phyloP scores from a whole-genome alignment of 2,329 filamentous ascomycete species.

The Aureobasidium melanogenum region DNA sequence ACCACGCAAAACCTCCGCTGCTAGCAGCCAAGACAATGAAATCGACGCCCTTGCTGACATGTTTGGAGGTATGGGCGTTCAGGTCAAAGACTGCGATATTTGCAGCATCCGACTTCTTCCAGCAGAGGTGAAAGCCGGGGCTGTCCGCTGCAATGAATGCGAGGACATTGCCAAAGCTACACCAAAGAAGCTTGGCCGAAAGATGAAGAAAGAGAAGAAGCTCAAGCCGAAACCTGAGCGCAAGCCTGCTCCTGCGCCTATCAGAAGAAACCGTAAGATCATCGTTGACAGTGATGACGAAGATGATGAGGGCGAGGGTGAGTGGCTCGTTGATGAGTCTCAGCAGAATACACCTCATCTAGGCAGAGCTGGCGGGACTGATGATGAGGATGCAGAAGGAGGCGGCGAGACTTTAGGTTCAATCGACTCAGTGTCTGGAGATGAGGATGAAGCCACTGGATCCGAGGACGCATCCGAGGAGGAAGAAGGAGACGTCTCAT shows the following conservation, averaged over 20 bases:
- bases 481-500: constrained; percentile 30
- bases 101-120: constrained; percentile 62
- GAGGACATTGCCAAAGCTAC: constrained; percentile 36
- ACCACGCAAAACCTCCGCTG: constrained; percentile 24
- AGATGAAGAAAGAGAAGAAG: constrained; percentile 19
- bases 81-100: constrained; percentile 70
- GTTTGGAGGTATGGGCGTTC: constrained; percentile 74
- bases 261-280: constrained; percentile 43
- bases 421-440: constrained; percentile 56
- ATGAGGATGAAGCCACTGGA: constrained; percentile 32
- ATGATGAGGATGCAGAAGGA: constrained; percentile 81
- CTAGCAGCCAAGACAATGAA: constrained; percentile 51
- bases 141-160: constrained; percentile 63
- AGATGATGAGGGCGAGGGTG: constrained; percentile 54
- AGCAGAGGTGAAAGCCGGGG: constrained; percentile 44
- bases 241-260: constrained; percentile 26
- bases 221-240: constrained; percentile 21
- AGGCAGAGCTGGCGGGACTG: constrained; percentile 65
- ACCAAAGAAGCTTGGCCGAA: constrained; percentile 20
- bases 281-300: constrained; percentile 58
- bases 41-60: constrained; percentile 78
- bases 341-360: constrained; percentile 50
- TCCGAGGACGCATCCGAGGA: constrained; percentile 30
- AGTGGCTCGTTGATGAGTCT: constrained; percentile 69
- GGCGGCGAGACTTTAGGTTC: constrained; percentile 70